Evolutionary conservation across 306 rosid species (phyloP).

Genomic region (Gastrolobium villosum): DNA sequence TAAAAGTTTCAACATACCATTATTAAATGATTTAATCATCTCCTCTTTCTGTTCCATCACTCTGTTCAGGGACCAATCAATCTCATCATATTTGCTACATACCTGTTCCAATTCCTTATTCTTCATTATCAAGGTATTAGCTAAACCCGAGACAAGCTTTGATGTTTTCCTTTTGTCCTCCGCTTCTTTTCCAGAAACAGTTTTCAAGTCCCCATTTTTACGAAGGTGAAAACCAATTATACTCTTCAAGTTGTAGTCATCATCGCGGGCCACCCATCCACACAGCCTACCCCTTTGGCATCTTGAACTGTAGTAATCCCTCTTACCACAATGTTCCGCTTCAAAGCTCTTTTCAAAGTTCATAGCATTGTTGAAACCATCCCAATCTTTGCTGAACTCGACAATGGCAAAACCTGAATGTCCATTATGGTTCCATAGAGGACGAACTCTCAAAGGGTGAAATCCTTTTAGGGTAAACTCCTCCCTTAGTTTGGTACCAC

Average conservation of each 20-base stretch:
- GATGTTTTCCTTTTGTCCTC: conserved; percentile 49
- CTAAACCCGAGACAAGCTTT: conserved; percentile 63
- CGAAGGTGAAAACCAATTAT: conserved; percentile 52
- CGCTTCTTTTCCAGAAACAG: conserved; percentile 57
- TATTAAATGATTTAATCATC: conserved; percentile 53
- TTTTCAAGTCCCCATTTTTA: conserved; percentile 52
- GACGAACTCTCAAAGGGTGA: conserved; percentile 70
- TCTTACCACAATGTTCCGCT: conserved; percentile 61
- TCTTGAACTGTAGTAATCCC: conserved; percentile 42
- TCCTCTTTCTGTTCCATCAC: conserved; percentile 60
- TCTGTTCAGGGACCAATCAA: conserved; percentile 52
- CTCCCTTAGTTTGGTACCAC: conserved; percentile 69
- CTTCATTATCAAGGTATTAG: conserved; percentile 61
- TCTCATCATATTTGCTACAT: conserved; percentile 48
- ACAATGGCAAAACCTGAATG: conserved; percentile 79
- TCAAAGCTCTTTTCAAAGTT: conserved; percentile 73
- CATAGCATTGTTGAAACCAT: conserved; percentile 75
- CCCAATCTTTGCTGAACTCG: conserved; percentile 73
- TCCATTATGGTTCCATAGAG: conserved; percentile 73
- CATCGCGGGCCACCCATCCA: conserved; percentile 73
- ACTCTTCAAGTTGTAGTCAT: conserved; percentile 43
- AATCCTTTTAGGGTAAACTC: conserved; percentile 69
- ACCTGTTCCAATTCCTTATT: conserved; percentile 58
- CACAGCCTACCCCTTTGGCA: conserved; percentile 55
- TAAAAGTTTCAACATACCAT: conserved; percentile 55